A percentile compares a stretch with the other conserved stretches of the same genome.
Evolutionary conservation across 441 rosid genomes (phyloP).

Genomic region (Flueggea neowawraea): DNA sequence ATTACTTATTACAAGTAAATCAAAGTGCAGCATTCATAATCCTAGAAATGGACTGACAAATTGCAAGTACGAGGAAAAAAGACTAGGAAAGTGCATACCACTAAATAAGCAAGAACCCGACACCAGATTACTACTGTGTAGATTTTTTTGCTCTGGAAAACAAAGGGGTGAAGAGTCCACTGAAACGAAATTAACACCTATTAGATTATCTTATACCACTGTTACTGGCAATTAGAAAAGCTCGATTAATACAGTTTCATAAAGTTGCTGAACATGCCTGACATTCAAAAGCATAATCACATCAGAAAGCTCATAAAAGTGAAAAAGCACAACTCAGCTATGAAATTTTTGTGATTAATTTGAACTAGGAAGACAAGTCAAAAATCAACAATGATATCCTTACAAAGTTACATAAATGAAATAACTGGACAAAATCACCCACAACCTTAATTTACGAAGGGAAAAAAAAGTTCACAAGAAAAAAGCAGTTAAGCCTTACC

Average conservation of each 20-base stretch:
- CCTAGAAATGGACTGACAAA: not conserved
- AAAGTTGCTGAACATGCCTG: no score
- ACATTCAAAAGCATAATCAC: not conserved
- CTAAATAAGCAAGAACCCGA: constrained; percentile 90
- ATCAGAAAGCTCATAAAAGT: not conserved
- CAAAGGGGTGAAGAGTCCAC: constrained; percentile 98
- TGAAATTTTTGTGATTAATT: no score
- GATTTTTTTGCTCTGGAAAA: constrained; percentile 80
- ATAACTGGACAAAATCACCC: no score
- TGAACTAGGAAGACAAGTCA: no score
- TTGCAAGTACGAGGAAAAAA: not conserved
- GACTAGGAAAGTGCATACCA: constrained; percentile 42
- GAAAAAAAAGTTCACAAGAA: not conserved
- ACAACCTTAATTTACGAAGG: not conserved
- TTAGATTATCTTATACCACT: not conserved
- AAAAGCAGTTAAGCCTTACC: constrained; percentile 35
- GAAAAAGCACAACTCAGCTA: not conserved
- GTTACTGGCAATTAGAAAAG: no score
- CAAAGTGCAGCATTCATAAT: no score
- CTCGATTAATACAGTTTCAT: no score
- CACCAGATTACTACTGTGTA: constrained; percentile 95
- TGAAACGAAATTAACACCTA: constrained; percentile 27
- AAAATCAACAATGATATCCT: no score
- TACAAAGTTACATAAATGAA: no score
- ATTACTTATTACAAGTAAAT: no score